Conservation (phyloP, 257 asterid genomes). For the Eucommia ulmoides region DNA sequence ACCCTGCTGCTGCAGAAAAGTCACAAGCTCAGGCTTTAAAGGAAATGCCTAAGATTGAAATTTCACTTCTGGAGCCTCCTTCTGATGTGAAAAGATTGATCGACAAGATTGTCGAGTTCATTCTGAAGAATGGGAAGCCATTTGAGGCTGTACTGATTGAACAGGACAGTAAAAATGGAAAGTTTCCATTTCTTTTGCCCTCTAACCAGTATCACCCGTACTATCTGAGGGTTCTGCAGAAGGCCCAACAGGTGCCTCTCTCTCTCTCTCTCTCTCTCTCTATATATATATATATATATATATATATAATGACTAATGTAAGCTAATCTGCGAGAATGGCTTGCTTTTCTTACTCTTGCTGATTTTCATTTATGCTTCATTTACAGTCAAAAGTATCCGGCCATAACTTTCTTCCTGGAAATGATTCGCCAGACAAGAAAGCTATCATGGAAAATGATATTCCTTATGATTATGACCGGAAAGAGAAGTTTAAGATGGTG, state of each 20-base stretch:
- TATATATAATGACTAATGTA: too few relatives aligned
- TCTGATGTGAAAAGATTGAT: conserved; percentile 61
- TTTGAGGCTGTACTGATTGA: conserved; percentile 76
- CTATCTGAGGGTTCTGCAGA: conserved; percentile 53
- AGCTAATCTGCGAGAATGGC: too few relatives aligned
- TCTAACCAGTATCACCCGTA: conserved; percentile 73
- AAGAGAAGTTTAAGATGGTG: conserved; percentile 88
- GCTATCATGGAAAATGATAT: conserved; percentile 22
- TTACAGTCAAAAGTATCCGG: conserved; percentile 58
- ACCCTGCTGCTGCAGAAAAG: conserved; percentile 23
- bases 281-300: too few relatives aligned
- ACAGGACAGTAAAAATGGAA: conserved; percentile 56
- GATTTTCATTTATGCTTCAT: conserved; percentile 4
- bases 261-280: too few relatives aligned
- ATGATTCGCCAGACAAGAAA: conserved; percentile 27
- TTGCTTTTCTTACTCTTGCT: not conserved
- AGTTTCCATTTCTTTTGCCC: conserved; percentile 79
- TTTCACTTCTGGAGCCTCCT: conserved; percentile 59
- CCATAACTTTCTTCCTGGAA: conserved; percentile 29
- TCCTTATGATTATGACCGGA: conserved; percentile 57
- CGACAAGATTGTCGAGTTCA: conserved; percentile 68
- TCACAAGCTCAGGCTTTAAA: conserved; percentile 18
- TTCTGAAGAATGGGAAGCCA: conserved; percentile 63
- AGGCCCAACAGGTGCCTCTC: conserved; percentile 51
- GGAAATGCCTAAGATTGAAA: conserved; percentile 22